These are phyloP conservation scores for Colletotrichum godetiae DNA, from an alignment of 2,329 filamentous ascomycete species.

Conservation along the genomic window DNA sequence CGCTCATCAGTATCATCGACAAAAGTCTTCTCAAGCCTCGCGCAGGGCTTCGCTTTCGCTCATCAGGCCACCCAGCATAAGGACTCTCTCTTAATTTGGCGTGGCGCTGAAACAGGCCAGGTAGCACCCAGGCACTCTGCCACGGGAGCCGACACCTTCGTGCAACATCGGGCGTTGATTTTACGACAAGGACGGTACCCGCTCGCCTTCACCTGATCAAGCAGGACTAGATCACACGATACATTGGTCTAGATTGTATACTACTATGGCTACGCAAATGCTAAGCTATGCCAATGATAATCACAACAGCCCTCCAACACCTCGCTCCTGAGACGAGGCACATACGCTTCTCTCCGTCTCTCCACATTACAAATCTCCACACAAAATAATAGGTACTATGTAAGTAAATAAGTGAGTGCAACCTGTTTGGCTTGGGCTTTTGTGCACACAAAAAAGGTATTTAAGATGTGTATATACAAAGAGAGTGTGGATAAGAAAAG, in stretches of 20 bases:
- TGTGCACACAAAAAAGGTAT: not conserved
- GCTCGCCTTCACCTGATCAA: not conserved
- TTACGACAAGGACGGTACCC: not conserved
- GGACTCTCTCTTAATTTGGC: not conserved
- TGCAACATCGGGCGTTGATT: not conserved
- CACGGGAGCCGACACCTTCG: not conserved
- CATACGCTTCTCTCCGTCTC: not conserved
- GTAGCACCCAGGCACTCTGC: not conserved
- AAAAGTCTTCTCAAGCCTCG: not conserved
- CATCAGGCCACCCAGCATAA: not conserved
- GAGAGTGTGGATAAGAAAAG: not conserved
- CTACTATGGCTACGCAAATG: conserved; percentile 12
- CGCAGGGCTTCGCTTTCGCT: not conserved
- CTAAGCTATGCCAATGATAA: conserved; percentile 29
- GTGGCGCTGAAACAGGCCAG: not conserved
- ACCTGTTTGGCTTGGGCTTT: not conserved
- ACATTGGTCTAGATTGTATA: conserved; percentile 16
- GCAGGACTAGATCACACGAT: not conserved
- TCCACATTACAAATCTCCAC: not conserved
- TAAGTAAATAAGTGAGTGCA: not conserved
- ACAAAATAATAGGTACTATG: not conserved
- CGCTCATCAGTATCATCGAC: no score
- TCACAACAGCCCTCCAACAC: not conserved
- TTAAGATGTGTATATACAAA: not conserved
- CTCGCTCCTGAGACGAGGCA: not conserved